Percentiles rank a stretch among this genome's conserved stretches.
phyloP scores from a whole-genome alignment of 257 asterid species.

The Solanum boliviense region DNA sequence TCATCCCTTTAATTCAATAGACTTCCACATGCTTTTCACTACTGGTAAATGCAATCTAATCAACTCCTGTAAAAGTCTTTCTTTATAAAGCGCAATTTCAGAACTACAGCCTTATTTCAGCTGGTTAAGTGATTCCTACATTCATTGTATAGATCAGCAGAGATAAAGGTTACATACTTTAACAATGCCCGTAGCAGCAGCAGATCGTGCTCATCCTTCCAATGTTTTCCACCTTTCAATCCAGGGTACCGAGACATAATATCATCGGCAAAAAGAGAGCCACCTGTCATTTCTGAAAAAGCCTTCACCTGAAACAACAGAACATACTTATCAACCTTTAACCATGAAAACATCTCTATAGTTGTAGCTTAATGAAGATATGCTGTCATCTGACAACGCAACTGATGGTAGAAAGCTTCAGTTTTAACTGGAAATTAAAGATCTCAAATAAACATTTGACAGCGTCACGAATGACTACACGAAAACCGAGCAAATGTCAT shows the following conservation, averaged over 20 bases:
- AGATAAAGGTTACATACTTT: constrained; percentile 33
- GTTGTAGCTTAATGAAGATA: not conserved
- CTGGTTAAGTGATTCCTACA: not conserved
- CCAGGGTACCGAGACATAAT: constrained; percentile 66
- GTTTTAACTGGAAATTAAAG: not conserved
- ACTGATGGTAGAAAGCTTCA: not conserved
- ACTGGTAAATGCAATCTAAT: not conserved
- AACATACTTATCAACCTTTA: constrained; percentile 8
- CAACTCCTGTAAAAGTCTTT: not conserved
- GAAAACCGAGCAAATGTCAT: not conserved
- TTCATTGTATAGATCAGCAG: not conserved
- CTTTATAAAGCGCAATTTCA: not conserved
- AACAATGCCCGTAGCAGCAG: constrained; percentile 67
- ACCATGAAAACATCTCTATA: not conserved
- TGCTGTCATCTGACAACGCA: not conserved
- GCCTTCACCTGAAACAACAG: constrained; percentile 49
- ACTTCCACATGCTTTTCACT: not conserved
- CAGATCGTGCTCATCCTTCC: constrained; percentile 84
- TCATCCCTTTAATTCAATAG: not conserved
- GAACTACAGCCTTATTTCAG: not conserved
- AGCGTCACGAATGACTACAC: not conserved
- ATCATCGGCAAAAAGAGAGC: constrained; percentile 58
- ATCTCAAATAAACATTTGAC: not conserved
- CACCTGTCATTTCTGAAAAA: constrained; percentile 28
- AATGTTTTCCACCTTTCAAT: constrained; percentile 67